Conservation (phyloP, 2,329 filamentous ascomycete species). For the Claviceps arundinis region DNA sequence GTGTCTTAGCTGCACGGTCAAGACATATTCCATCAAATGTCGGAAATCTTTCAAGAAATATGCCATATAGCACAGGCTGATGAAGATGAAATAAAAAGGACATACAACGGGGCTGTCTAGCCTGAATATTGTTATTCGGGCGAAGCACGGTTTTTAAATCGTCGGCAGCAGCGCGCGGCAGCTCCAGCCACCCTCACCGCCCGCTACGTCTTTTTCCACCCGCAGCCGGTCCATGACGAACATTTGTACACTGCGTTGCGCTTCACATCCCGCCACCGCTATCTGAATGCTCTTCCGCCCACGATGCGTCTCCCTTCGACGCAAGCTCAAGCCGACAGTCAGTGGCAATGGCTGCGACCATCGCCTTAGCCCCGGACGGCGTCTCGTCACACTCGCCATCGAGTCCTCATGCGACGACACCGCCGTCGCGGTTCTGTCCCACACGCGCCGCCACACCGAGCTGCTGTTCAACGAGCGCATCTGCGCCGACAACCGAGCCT, state of each 20-base stretch:
- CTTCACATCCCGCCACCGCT: not conserved
- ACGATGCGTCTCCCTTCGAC: not conserved
- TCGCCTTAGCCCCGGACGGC: slow-evolving; percentile 8
- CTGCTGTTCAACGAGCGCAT: slow-evolving; percentile 71
- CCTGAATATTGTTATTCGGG: too few relatives aligned
- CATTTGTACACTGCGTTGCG: too few relatives aligned
- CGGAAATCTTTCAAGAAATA: too few relatives aligned
- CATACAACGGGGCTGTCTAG: too few relatives aligned
- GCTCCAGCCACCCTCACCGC: too few relatives aligned
- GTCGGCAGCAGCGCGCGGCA: too few relatives aligned
- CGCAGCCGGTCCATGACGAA: not conserved
- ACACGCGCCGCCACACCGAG: slow-evolving; percentile 30
- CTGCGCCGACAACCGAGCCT: slow-evolving; percentile 64
- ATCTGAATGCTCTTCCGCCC: slow-evolving; percentile 3
- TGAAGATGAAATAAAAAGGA: too few relatives aligned
- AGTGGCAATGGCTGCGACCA: too few relatives aligned
- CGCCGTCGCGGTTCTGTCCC: slow-evolving; percentile 69
- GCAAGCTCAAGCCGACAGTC: not conserved
- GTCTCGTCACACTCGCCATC: slow-evolving; percentile 53
- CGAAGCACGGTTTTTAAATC: too few relatives aligned
- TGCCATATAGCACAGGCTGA: too few relatives aligned
- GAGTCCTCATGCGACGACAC: slow-evolving; percentile 90
- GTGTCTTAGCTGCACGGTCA: too few relatives aligned
- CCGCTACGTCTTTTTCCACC: not conserved
- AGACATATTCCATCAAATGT: too few relatives aligned